These are phyloP conservation scores for Tephrocybe sp. DNA, from an alignment of 768 basidiomycete genomes.

Conservation along the genomic window DNA sequence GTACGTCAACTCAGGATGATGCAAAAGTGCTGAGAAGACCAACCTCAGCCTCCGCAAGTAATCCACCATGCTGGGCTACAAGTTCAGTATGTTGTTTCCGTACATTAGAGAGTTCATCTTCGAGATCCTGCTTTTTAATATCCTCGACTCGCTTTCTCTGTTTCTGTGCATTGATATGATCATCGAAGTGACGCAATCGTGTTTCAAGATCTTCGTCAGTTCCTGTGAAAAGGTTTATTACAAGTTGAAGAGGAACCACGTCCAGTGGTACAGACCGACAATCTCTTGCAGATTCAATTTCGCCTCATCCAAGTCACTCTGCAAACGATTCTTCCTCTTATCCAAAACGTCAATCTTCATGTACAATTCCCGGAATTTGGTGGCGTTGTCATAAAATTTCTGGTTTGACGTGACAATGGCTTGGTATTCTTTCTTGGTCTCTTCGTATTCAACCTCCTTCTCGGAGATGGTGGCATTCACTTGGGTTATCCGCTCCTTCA, in stretches of 20 bases:
- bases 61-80: conserved; percentile 60
- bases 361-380: conserved; percentile 84
- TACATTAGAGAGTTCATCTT: conserved; percentile 52
- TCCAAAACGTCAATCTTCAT: conserved; percentile 63
- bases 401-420: conserved; percentile 64
- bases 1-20: not conserved
- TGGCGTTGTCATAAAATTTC: conserved; percentile 79
- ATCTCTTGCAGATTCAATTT: conserved; percentile 66
- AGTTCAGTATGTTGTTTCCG: conserved; percentile 55
- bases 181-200: conserved; percentile 57
- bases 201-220: conserved; percentile 68
- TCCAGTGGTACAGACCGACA: conserved; percentile 43
- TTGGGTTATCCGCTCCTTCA: conserved; percentile 62
- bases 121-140: conserved; percentile 54
- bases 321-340: conserved; percentile 57
- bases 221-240: conserved; percentile 39
- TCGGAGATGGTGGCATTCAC: conserved; percentile 57
- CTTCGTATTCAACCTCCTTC: conserved; percentile 75
- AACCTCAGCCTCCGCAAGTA: conserved; percentile 75
- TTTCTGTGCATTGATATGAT: conserved; percentile 50
- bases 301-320: conserved; percentile 60
- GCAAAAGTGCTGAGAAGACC: not conserved
- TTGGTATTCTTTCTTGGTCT: conserved; percentile 64
- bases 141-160: conserved; percentile 46
- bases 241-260: not conserved